Evolutionary conservation across 108 stramenopile genomes (phyloP), one percentile per base, ranked within the genome.

Genomic region (Aurantiochytrium sp.): DNA sequence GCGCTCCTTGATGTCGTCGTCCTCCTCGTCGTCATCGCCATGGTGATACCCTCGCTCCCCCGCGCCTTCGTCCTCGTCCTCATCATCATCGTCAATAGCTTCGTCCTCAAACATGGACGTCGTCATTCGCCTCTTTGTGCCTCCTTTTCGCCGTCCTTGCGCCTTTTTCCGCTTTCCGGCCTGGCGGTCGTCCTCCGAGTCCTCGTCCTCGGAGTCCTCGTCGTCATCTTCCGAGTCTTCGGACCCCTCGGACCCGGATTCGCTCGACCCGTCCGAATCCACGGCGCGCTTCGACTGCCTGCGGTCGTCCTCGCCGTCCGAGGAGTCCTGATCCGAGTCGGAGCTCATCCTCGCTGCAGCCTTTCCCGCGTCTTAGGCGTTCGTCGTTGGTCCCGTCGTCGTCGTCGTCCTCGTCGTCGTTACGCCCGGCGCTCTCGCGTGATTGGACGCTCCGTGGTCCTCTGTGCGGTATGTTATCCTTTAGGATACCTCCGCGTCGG

Each of bases 201-300:
- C 93, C 37, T 91, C 89, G 85, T 90, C 88, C 37, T 95, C 91
- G 31, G 91, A 90, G 27, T 91, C 91, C 36, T 91, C 94, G 55
- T 95, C 93, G 27, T 92, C 93, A 42, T 91, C 91, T 10, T 92
- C 95, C 37, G 96, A 95, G 12, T 96, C 95, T 15, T 95, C 95
- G 34, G 93, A 92, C 45, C 95, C 97, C 85, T 95, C 95, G 21
- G 95, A 96, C 89, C 95, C 96, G 81, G 95, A 95, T 55, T 96
- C 96, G 86, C 24, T 24, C n/a, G n/a, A n/a, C n/a, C n/a, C n/a
- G 52, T 85, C 85, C 0, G n/a, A 24, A 52, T 85, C 37, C n/a
- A 50, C 48, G 24, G 10, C 52, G 31, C 52, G 39, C 45, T 81
- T 81, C 73, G 39, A 48, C 30, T 81, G 10, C 19, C 73, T 6